Percentiles rank a stretch among this genome's conserved stretches.
phyloP scores from a whole-genome alignment of 352 stramenopile species.

The Pythium plurisporium region DNA sequence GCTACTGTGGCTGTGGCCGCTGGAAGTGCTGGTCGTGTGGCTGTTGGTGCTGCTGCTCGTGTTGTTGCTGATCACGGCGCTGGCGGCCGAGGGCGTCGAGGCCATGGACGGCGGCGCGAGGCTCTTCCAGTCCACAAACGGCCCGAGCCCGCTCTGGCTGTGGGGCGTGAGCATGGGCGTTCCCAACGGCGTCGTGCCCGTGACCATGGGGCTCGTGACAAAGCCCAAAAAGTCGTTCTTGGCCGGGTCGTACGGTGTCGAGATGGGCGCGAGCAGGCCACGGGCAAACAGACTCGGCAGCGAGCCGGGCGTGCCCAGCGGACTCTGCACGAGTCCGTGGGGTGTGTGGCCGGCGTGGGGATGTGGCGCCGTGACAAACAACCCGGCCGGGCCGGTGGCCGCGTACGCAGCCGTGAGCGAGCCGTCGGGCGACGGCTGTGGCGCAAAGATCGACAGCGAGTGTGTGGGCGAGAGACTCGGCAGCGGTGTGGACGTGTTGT shows the following conservation, averaged over 20 bases:
- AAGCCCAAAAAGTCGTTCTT: constrained; percentile 21
- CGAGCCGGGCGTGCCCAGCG: constrained; percentile 19
- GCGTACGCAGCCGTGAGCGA: background rate
- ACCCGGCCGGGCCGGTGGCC: background rate
- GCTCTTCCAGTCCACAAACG: constrained; percentile 29
- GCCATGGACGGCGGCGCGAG: constrained; percentile 11
- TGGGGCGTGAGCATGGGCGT: constrained; percentile 24
- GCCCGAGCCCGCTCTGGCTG: constrained; percentile 14
- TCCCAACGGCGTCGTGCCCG: constrained; percentile 18
- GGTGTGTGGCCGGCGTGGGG: constrained; percentile 1
- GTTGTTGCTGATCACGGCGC: background rate
- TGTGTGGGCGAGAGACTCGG: constrained; percentile 22
- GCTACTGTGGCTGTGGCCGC: background rate
- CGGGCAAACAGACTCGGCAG: constrained; percentile 25
- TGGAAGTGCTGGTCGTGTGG: too few species aligned
- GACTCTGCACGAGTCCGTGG: constrained; percentile 9
- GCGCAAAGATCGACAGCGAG: constrained; percentile 27
- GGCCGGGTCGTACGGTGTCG: constrained; percentile 20
- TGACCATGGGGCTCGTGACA: constrained; percentile 23
- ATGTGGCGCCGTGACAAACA: constrained; percentile 22
- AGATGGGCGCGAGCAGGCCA: constrained; percentile 23
- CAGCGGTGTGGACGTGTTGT: constrained; percentile 8
- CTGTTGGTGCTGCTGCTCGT: background rate
- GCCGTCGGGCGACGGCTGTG: constrained; percentile 17
- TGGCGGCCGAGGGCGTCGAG: constrained; percentile 4